Conservation (phyloP, 331 rosid species). For the Malus hybrid region DNA sequence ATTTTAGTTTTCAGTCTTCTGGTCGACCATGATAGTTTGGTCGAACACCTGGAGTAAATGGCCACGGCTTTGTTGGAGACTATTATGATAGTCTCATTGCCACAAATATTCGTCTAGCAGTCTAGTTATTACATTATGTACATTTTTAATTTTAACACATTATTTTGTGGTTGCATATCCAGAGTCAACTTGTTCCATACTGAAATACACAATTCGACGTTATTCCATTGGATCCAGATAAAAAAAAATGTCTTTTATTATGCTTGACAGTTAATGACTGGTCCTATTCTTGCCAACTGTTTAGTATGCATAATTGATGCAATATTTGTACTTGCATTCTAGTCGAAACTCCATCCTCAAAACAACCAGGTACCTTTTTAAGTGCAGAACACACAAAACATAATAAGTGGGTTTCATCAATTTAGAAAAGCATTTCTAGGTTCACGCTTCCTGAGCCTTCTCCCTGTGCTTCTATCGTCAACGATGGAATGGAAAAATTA, state of each 20-base stretch:
- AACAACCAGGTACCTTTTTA: constrained; percentile 15
- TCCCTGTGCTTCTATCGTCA: constrained; percentile 43
- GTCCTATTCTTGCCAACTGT: neutral
- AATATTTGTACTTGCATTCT: neutral
- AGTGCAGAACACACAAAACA: constrained; percentile 19
- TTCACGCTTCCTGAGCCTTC: constrained; percentile 36
- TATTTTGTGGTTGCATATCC: neutral
- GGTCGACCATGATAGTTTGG: too few relatives aligned
- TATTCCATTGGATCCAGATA: neutral
- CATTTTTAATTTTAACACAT: neutral
- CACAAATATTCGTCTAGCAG: neutral
- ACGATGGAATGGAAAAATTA: constrained; percentile 49
- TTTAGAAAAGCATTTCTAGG: constrained; percentile 46
- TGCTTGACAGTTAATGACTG: neutral
- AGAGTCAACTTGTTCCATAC: neutral
- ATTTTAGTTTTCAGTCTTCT: neutral
- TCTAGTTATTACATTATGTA: neutral
- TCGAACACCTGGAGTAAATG: neutral
- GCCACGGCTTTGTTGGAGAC: neutral
- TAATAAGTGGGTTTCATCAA: constrained; percentile 28
- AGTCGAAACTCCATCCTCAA: constrained; percentile 28
- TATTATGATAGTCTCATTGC: neutral
- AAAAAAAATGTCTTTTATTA: too few relatives aligned
- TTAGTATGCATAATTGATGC: neutral
- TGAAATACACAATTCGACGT: neutral